These are phyloP conservation scores for Hydnum rufescens DNA, from an alignment of 768 basidiomycete genomes.

Conservation along the genomic window DNA sequence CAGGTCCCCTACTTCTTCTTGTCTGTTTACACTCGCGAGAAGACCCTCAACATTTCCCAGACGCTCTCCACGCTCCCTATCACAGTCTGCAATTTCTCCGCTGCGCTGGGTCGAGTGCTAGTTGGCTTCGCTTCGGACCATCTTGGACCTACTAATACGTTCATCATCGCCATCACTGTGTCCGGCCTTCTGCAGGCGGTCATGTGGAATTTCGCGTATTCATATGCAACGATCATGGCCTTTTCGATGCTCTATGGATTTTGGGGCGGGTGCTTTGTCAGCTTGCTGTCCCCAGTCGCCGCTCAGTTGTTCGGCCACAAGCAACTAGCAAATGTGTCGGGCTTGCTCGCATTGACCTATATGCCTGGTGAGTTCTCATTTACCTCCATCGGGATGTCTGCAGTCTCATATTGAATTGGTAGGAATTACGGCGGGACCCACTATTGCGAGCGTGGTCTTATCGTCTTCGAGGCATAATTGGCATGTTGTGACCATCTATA, in stretches of 20 bases:
- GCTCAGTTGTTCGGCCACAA: conserved; percentile 13
- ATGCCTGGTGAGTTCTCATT: conserved; percentile 11
- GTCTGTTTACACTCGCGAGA: conserved; percentile 12
- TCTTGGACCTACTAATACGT: conserved; percentile 23
- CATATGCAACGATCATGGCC: conserved; percentile 17
- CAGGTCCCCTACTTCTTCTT: conserved; percentile 14
- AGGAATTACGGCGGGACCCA: conserved; percentile 17
- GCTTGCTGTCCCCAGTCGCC: conserved; percentile 19
- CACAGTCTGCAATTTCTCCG: conserved; percentile 15
- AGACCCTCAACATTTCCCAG: conserved; percentile 10
- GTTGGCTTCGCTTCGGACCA: conserved; percentile 23
- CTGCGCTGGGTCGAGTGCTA: conserved; percentile 17
- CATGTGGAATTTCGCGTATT: conserved; percentile 19
- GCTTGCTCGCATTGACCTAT: conserved; percentile 10
- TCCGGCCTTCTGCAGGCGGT: conserved; percentile 21
- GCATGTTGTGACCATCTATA: conserved; percentile 17
- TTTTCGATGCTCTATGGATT: conserved; percentile 20
- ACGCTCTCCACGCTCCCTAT: conserved; percentile 11
- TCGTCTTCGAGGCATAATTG: conserved; percentile 17
- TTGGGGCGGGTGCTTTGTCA: conserved; percentile 20
- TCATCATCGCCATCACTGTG: conserved; percentile 20
- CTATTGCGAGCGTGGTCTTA: conserved; percentile 19
- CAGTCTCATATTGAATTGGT: not conserved
- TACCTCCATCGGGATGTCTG: not conserved
- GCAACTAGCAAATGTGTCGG: conserved; percentile 9